Evolutionary conservation across 805 yeast species (phyloP).

Genomic region (Candida chilensis): DNA sequence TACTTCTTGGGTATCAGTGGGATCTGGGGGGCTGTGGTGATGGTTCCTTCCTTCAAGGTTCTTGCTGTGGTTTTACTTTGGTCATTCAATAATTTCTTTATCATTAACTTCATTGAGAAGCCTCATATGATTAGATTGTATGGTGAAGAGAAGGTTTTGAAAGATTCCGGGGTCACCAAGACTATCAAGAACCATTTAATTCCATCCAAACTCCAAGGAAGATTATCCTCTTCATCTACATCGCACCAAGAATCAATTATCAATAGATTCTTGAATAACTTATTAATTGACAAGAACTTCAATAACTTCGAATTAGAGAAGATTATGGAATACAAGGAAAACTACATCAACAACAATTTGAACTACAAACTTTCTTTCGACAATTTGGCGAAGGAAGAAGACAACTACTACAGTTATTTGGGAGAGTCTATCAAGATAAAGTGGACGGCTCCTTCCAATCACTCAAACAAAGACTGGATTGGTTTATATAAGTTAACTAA

Average conservation of each 20-base stretch:
- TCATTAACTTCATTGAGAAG: conserved; percentile 66
- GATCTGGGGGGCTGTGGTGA: conserved; percentile 65
- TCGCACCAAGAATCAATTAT: conserved; percentile 7
- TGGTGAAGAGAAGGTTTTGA: conserved; percentile 51
- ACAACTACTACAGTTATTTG: conserved; percentile 21
- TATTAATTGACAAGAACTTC: conserved; percentile 2
- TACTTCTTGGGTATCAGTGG: conserved; percentile 73
- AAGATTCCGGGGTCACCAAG: conserved; percentile 41
- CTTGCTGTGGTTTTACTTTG: conserved; percentile 45
- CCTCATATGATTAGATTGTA: conserved; percentile 72
- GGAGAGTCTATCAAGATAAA: conserved; percentile 46
- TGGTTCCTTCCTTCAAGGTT: conserved; percentile 41
- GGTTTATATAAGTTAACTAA: conserved; percentile 62
- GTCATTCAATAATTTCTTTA: conserved; percentile 56
- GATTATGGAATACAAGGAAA: conserved; percentile 2
- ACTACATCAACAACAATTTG: conserved; percentile 2
- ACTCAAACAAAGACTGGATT: conserved; percentile 58
- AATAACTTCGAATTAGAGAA: conserved; percentile 3
- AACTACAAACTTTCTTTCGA: conserved; percentile 3
- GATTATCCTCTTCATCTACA: conserved; percentile 9
- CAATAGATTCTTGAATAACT: conserved; percentile 7
- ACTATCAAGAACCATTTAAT: conserved; percentile 31
- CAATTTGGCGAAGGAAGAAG: conserved; percentile 1
- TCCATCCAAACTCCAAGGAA: conserved; percentile 26
- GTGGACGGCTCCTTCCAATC: conserved; percentile 45